These are phyloP conservation scores for Apiotrichum domesticum DNA, from an alignment of 1,284 basidiomycete genomes.

Conservation along the genomic window DNA sequence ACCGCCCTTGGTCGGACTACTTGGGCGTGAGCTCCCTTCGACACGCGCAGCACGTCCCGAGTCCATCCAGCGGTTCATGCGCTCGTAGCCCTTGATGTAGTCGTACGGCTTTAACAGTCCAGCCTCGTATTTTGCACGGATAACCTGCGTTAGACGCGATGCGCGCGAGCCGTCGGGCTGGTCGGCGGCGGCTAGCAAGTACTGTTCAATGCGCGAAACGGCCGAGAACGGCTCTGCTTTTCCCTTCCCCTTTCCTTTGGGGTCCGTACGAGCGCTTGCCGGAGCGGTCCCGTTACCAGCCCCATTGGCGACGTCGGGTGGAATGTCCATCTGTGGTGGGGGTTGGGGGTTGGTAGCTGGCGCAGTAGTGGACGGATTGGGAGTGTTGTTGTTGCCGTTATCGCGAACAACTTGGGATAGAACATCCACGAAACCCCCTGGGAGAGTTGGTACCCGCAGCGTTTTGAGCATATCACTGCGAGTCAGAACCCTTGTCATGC, in stretches of 20 bases:
- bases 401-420: slow-evolving; percentile 23
- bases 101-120: slow-evolving; percentile 92
- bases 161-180: slow-evolving; percentile 86
- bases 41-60: slow-evolving; percentile 51
- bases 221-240: slow-evolving; percentile 17
- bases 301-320: background rate
- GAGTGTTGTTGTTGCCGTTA: background rate
- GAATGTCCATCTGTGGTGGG: background rate
- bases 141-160: slow-evolving; percentile 83
- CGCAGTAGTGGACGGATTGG: background rate
- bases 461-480: slow-evolving; percentile 43
- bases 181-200: slow-evolving; percentile 90
- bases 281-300: background rate
- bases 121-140: slow-evolving; percentile 94
- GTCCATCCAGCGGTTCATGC: slow-evolving; percentile 91
- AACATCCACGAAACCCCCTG: slow-evolving; percentile 41
- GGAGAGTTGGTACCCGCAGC: slow-evolving; percentile 40
- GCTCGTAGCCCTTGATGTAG: slow-evolving; percentile 88
- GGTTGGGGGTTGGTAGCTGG: background rate
- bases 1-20: slow-evolving; percentile 9
- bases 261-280: background rate
- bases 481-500: background rate
- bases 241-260: slow-evolving; percentile 11
- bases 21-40: slow-evolving; percentile 5
- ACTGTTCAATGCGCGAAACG: slow-evolving; percentile 48